Conservation (phyloP, 2,329 filamentous ascomycete genomes). For the Aquanectria penicillioides region DNA sequence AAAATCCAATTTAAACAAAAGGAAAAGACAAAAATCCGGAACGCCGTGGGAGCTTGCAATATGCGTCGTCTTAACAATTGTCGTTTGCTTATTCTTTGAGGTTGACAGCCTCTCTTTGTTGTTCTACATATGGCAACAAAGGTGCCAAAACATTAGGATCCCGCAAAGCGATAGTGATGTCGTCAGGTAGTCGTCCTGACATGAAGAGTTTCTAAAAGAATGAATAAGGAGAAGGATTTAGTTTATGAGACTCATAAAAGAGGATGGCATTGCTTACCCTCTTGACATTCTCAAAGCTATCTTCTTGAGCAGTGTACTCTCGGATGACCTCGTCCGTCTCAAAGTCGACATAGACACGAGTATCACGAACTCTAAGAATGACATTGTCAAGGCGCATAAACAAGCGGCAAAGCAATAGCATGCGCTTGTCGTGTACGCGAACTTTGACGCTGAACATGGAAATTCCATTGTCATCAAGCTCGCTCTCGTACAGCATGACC, state of each 20-base stretch:
- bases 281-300: slow-evolving; percentile 79
- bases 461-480: slow-evolving; percentile 97
- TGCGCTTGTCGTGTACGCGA: slow-evolving; percentile 87
- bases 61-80: not conserved
- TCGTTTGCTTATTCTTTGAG: slow-evolving; percentile 19
- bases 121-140: slow-evolving; percentile 76
- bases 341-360: slow-evolving; percentile 92
- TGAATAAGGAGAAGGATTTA: too few species aligned
- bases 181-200: slow-evolving; percentile 69
- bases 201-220: slow-evolving; percentile 60
- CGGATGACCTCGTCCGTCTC: slow-evolving; percentile 79
- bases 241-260: too few species aligned
- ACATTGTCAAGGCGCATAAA: slow-evolving; percentile 96
- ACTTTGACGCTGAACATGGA: slow-evolving; percentile 91
- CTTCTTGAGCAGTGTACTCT: slow-evolving; percentile 92
- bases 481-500: slow-evolving; percentile 95
- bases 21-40: slow-evolving; percentile 30
- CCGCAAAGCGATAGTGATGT: slow-evolving; percentile 78
- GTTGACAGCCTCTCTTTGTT: slow-evolving; percentile 64
- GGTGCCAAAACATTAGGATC: slow-evolving; percentile 81
- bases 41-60: slow-evolving; percentile 26
- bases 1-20: slow-evolving; percentile 13
- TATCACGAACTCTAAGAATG: slow-evolving; percentile 86
- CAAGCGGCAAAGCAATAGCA: slow-evolving; percentile 85
- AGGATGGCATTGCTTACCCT: slow-evolving; percentile 60